A percentile compares a stretch with the other conserved stretches of the same genome.
phyloP scores from a whole-genome alignment of 441 rosid species.

The Aquilaria agallochum region DNA sequence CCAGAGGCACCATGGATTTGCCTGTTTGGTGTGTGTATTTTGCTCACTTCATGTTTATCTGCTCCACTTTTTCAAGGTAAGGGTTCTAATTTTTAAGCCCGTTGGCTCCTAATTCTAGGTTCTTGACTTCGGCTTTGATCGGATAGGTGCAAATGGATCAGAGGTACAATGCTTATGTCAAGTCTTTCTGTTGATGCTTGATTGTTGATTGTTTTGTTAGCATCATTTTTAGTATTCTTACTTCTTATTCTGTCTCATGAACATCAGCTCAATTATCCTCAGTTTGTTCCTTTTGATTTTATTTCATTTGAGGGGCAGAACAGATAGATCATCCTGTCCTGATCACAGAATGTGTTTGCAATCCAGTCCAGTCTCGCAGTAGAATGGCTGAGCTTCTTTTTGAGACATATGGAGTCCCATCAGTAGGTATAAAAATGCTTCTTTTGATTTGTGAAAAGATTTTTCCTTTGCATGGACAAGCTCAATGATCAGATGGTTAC shows the following conservation, averaged over 20 bases:
- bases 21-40: neutral
- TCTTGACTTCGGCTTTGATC: constrained; percentile 91
- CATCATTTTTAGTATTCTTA: neutral
- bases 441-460: neutral
- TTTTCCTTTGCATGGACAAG: neutral
- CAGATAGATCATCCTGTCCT: constrained; percentile 95
- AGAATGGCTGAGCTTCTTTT: constrained; percentile 97
- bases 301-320: constrained; percentile 43
- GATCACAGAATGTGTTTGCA: constrained; percentile 90
- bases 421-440: constrained; percentile 52
- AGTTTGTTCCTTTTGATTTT: constrained; percentile 22
- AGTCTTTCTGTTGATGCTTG: neutral
- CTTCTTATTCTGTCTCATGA: neutral
- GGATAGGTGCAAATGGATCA: constrained; percentile 81
- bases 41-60: neutral
- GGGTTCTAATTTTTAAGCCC: constrained; percentile 2
- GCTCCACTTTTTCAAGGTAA: neutral
- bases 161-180: constrained; percentile 39
- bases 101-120: constrained; percentile 38
- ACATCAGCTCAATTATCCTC: neutral
- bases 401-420: constrained; percentile 93
- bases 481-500: constrained; percentile 3
- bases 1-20: too few relatives aligned
- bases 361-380: constrained; percentile 89
- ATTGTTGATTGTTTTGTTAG: neutral